These are phyloP conservation scores for Epichloe amarillans DNA, from an alignment of 2,329 filamentous ascomycete genomes.

Conservation along the genomic window DNA sequence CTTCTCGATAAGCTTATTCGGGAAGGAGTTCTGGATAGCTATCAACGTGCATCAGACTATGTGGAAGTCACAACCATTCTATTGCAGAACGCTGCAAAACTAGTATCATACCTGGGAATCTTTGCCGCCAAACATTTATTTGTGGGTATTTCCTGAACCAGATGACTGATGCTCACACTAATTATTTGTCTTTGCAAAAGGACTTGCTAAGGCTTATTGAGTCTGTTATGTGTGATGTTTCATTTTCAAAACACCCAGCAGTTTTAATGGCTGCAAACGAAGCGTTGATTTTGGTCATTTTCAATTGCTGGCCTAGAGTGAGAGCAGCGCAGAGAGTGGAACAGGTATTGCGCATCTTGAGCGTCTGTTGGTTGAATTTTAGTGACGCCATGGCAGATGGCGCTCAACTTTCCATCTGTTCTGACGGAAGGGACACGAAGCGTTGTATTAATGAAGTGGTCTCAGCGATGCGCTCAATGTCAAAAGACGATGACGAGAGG, in stretches of 20 bases:
- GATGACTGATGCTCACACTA: background rate
- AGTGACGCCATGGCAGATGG: conserved; percentile 17
- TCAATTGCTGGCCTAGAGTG: conserved; percentile 58
- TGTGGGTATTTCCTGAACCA: conserved; percentile 22
- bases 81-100: conserved; percentile 30
- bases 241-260: conserved; percentile 40
- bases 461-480: background rate
- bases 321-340: conserved; percentile 38
- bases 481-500: background rate
- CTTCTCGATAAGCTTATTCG: conserved; percentile 42
- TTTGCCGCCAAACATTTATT: conserved; percentile 54
- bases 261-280: conserved; percentile 39
- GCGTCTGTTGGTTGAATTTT: conserved; percentile 49
- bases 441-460: background rate
- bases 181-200: conserved; percentile 20
- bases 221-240: conserved; percentile 53
- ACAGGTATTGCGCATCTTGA: conserved; percentile 49
- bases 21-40: conserved; percentile 40
- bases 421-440: background rate
- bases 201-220: conserved; percentile 55
- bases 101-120: conserved; percentile 47
- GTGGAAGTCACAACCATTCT: conserved; percentile 43
- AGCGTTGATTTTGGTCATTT: conserved; percentile 43
- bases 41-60: conserved; percentile 46
- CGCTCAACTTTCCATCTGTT: background rate